Base-by-base conservation (phyloP, 1,284 basidiomycete species). In the Ceratorhiza oryzae-sativae region DNA sequence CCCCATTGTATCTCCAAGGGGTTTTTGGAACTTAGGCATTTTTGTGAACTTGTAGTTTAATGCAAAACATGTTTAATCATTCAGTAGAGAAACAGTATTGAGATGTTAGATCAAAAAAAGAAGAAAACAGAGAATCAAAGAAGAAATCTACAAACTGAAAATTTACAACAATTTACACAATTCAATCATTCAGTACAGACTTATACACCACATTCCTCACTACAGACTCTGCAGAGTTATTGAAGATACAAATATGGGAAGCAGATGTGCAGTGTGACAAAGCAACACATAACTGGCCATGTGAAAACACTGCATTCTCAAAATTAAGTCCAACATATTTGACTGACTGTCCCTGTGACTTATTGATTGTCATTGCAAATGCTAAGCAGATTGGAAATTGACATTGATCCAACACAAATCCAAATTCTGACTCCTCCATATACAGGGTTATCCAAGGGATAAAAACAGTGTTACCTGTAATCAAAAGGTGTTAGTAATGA, bases 331-430 rank as follows among this genome's bases (percentile, higher is more conserved):
- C 73, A 53, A 75, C 73, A 74, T 74, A 20, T 45, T 74, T 58
- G n/a, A 75, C 63, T 56, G 81, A 83, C 72, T 84, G 83, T 0
- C 84, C 84, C 75, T 85, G 83, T 0, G 80, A 36, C 68, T 83
- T 84, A 75, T 84, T 84, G 72, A 84, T 82, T 5, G 79, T 81
- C 68, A 84, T 80, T 10, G 81, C 78, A 77, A 83, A 84, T 3
- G 82, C 82, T 0, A 83, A 77, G 0, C 76, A 74, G 0, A 84
- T 74, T 9, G 83, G 82, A 75, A 83, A 83, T 74, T 84, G 82
- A 1, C 72, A 72, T 5, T 79, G 76, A 13, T 51, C 55, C 8
- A 83, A 74, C 5, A 61, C 56, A 65, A 80, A 80, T 1, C 73
- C 72, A 55, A 79, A 76, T 51, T 73, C 79, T 10, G 56, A 70